phyloP scores from a whole-genome alignment of 2,329 filamentous ascomycete species.

The Laburnicola sp. region DNA sequence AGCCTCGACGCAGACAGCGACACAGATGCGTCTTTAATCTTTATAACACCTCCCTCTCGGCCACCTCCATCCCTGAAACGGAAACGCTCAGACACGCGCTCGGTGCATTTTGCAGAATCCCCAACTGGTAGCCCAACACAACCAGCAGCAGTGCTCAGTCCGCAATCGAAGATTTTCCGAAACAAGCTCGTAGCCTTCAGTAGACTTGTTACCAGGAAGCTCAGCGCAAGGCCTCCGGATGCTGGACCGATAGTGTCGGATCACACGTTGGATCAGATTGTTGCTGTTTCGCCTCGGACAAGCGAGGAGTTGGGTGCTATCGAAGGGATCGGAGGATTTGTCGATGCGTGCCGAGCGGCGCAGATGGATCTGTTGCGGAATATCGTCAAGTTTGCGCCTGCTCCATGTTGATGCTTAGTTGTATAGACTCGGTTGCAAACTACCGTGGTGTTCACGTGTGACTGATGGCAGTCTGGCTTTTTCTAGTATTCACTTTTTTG shows the following conservation, averaged over 20 bases:
- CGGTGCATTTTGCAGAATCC: background rate
- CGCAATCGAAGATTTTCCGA: constrained; percentile 21
- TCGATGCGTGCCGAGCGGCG: constrained; percentile 23
- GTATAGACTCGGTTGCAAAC: too few species aligned
- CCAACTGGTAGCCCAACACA: background rate
- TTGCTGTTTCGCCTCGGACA: constrained; percentile 22
- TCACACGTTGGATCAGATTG: constrained; percentile 27
- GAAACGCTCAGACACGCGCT: constrained; percentile 27
- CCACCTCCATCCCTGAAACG: constrained; percentile 27
- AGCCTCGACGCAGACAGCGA: background rate
- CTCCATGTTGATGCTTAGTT: background rate
- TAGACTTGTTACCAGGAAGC: constrained; percentile 24
- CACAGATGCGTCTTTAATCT: constrained; percentile 23
- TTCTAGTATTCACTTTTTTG: too few species aligned
- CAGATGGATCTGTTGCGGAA: constrained; percentile 30
- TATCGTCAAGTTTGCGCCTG: constrained; percentile 30
- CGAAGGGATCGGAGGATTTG: constrained; percentile 28
- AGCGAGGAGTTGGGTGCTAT: constrained; percentile 29
- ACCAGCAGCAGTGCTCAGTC: constrained; percentile 10
- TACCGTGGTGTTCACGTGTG: too few species aligned
- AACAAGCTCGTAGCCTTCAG: constrained; percentile 40
- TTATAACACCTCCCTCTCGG: constrained; percentile 13
- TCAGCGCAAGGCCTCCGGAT: constrained; percentile 6
- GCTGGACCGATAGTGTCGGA: constrained; percentile 24
- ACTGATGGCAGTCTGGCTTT: too few species aligned